Evolutionary conservation across 192 early-diverging fungal genomes (phyloP), one percentile per base, ranked within the genome.

Genomic region (Backusella psychrophila): DNA sequence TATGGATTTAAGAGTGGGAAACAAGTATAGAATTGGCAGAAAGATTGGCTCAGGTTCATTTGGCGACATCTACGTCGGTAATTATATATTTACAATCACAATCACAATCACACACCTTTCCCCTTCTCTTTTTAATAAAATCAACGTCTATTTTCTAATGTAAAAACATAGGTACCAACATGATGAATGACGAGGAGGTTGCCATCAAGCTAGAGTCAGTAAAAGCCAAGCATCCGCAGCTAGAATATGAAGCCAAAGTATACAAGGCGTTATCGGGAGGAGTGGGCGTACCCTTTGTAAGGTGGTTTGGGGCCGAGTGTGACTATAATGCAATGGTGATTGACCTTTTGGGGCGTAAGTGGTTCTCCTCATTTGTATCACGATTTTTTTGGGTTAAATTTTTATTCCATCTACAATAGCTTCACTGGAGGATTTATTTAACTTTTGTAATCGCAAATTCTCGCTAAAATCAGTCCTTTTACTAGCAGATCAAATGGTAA

Each of bases 11-110:
- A 83, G 95, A 81, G 93, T 99, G 67, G 96, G 92, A 79, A 95
- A 94, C 86, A 96, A 95, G 86, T 99, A 93, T 87, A 90, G 92
- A 77, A 90, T 99, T 71, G 96, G 96, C 68, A 89, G 94, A 75
- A 99, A 98, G 87, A 95, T 99, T 84, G 97, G 97, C 69, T 91
- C 93, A 67, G 97, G 97, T 69, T 95, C 94, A 65, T 99, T 99
- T 91, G 97, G 97, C 71, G 97, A 98, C 80, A 97, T 99, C 81
- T 98, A 93, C 81, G 90, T 97, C 59, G 94, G 94, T 94, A 63
- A 63, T 29, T 31, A 35, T 33, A 33, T 33, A 33, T 33, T 33
- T 33, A 33, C 33, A 33, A 33, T 33, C 33, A 3, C 33, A 33
- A 1, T 1, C 31, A 31, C 0, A 1, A 1, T 1, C 33, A 33